Evolutionary conservation across 345 rosid genomes (phyloP).

Genomic region (Murraya koenigii): DNA sequence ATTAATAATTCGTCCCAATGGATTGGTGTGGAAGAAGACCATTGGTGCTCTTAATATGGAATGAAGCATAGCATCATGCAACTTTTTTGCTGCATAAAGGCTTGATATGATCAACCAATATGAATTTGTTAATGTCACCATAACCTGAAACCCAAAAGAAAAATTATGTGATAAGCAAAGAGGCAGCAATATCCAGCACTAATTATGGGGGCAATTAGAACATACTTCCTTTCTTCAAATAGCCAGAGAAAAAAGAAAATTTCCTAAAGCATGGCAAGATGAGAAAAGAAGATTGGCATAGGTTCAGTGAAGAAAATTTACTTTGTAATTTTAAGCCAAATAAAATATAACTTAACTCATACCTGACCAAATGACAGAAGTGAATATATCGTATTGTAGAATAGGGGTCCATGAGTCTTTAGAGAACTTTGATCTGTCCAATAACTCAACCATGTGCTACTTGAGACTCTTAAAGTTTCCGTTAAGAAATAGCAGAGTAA

Average conservation of each 20-base stretch:
- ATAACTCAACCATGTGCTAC: constrained; percentile 95
- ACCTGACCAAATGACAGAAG: constrained; percentile 89
- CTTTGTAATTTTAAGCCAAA: not conserved
- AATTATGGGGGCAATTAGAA: not conserved
- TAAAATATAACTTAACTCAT: constrained; percentile 18
- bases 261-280: not conserved
- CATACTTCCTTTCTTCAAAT: not conserved
- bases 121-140: constrained; percentile 75
- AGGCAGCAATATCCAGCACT: not conserved
- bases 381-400: constrained; percentile 73
- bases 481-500: constrained; percentile 70
- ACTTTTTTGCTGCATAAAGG: constrained; percentile 79
- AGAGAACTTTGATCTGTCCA: constrained; percentile 82
- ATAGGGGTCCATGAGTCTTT: constrained; percentile 55
- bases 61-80: constrained; percentile 92
- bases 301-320: not conserved
- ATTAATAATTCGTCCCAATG: constrained; percentile 89
- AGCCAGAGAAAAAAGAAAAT: not conserved
- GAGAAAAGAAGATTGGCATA: not conserved
- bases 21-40: constrained; percentile 97
- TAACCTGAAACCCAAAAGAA: constrained; percentile 51
- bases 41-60: constrained; percentile 96
- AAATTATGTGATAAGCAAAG: not conserved
- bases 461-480: constrained; percentile 81
- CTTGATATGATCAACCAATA: constrained; percentile 89